These are phyloP conservation scores for Panus rudis DNA, from an alignment of 768 basidiomycete species.

Conservation along the genomic window DNA sequence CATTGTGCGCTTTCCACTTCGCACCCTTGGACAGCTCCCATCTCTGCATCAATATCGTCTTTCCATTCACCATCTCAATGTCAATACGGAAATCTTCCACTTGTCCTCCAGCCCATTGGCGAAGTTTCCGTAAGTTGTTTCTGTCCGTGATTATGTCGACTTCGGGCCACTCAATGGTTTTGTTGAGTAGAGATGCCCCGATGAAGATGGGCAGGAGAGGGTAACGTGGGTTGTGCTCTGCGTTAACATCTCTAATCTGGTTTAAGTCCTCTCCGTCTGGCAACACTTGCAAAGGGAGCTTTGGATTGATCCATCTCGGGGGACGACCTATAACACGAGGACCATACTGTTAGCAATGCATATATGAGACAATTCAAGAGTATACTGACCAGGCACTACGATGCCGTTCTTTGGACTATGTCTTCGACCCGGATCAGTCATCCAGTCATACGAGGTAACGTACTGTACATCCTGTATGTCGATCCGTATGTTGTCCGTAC, in stretches of 20 bases:
- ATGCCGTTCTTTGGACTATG: no score
- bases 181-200: no score
- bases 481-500: no score
- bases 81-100: slow-evolving; percentile 56
- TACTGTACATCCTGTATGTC: slow-evolving; percentile 33
- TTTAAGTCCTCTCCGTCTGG: no score
- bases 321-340: no score
- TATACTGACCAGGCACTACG: slow-evolving; percentile 41
- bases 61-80: slow-evolving; percentile 48
- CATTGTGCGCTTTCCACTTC: slow-evolving; percentile 22
- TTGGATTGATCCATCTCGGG: no score
- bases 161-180: slow-evolving; percentile 30
- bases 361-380: no score
- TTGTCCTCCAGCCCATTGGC: slow-evolving; percentile 43
- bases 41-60: slow-evolving; percentile 55
- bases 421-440: slow-evolving; percentile 33
- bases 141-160: slow-evolving; percentile 54
- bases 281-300: no score
- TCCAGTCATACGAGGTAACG: slow-evolving; percentile 52
- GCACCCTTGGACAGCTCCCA: slow-evolving; percentile 34
- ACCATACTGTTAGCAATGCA: no score
- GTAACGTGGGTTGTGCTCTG: no score
- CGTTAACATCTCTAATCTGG: no score
- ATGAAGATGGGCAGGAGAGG: no score
- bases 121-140: slow-evolving; percentile 56